Evolutionary conservation across 202 grass and related monocot genomes (phyloP).

Genomic region (Schoenoplectus triqueter): DNA sequence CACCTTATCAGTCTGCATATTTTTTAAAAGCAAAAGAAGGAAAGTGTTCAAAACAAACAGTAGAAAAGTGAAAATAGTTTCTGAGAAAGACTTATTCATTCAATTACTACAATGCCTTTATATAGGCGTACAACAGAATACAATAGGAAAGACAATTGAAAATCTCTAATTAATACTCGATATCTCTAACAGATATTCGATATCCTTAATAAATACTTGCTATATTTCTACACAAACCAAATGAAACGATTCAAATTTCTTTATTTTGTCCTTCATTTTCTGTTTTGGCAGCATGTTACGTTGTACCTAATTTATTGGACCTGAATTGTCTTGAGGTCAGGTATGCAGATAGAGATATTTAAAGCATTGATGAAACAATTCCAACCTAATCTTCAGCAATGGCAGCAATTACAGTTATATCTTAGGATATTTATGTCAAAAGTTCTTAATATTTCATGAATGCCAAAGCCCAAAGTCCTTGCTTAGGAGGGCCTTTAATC

Average conservation of each 20-base stretch:
- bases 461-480: neutral
- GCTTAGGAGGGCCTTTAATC: neutral
- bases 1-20: constrained; percentile 75
- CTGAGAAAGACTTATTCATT: too few relatives aligned
- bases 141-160: too few relatives aligned
- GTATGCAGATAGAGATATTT: neutral
- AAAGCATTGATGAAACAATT: neutral
- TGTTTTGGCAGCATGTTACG: neutral
- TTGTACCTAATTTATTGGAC: neutral
- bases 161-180: too few relatives aligned
- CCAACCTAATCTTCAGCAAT: constrained; percentile 12
- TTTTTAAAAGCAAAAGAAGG: constrained; percentile 19
- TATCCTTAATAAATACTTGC: too few relatives aligned
- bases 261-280: neutral
- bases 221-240: too few relatives aligned
- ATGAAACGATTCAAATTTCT: neutral
- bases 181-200: too few relatives aligned
- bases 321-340: neutral
- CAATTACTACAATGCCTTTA: too few relatives aligned
- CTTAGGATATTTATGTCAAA: constrained; percentile 5
- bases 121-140: too few relatives aligned
- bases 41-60: constrained; percentile 37
- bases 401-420: neutral
- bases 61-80: neutral
- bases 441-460: neutral